A percentile compares a stretch with the other conserved stretches of the same genome.
These are phyloP conservation scores for Dactylellina cionopaga DNA, from an alignment of 2,329 filamentous ascomycete genomes.

Conservation along the genomic window DNA sequence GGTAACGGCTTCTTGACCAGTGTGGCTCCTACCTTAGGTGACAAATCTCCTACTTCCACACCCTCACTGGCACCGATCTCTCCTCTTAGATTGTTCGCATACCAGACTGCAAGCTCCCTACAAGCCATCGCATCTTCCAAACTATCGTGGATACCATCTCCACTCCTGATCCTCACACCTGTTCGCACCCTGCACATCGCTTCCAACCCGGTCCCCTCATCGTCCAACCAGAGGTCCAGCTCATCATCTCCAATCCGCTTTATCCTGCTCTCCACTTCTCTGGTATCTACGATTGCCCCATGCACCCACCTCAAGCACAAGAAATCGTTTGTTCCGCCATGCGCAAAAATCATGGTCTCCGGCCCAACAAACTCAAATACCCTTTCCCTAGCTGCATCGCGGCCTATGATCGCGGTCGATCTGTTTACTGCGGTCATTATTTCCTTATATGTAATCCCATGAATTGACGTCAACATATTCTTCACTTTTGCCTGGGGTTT, in stretches of 20 bases:
- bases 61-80: not conserved
- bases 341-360: constrained; percentile 65
- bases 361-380: constrained; percentile 64
- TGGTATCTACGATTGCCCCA: constrained; percentile 63
- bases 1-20: not conserved
- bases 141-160: constrained; percentile 62
- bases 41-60: not conserved
- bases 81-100: constrained; percentile 54
- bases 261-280: constrained; percentile 54
- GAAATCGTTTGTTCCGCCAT: constrained; percentile 63
- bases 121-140: constrained; percentile 64
- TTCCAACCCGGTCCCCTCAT: constrained; percentile 42
- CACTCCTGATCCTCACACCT: constrained; percentile 25
- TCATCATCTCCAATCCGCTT: constrained; percentile 49
- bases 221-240: constrained; percentile 31
- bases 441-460: constrained; percentile 63
- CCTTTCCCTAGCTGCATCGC: constrained; percentile 61
- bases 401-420: constrained; percentile 61
- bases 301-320: constrained; percentile 65
- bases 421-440: constrained; percentile 60
- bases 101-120: constrained; percentile 62
- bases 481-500: constrained; percentile 63
- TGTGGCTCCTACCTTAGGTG: not conserved
- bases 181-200: constrained; percentile 36
- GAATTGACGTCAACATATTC: constrained; percentile 66